Evolutionary conservation across 2,329 filamentous ascomycete species (phyloP), one percentile per base, ranked within the genome.

Genomic region (Hansfordia pulvinata): DNA sequence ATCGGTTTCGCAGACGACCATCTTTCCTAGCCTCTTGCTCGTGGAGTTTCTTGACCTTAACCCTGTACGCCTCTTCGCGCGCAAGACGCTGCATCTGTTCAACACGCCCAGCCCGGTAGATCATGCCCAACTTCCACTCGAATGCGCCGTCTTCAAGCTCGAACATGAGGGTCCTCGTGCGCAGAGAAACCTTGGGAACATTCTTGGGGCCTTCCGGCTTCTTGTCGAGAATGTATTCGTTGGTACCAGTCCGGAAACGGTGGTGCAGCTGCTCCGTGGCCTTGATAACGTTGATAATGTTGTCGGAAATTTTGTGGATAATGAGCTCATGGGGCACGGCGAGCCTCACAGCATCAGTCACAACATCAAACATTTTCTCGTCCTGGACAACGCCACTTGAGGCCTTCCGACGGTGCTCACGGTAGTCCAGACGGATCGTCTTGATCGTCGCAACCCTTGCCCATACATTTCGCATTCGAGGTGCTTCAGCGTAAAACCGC

Each of bases 141-240:
- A 98, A 98, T 0, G 83, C 78, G 26, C 90, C 88, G 47, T 98
- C 90, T 53, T 98, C 90, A 19, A 98, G 63, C 44, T 96, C 88
- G 32, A 98, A 88, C 3, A 93, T 56, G 14, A 98, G 62, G 5
- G 80, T 81, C 40, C 81, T 80, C 29, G 78, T 79, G 27, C 85
- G 73, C 8, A 98, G 38, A 0, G 85, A 88, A 13, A 98, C 61
- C 44, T 82, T 88, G 2, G 90, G 90, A 0, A 98, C 75, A 23
- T 71, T 62, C 48, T 92, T 96, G 1, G 92, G 84, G 0, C 68
- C 76, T 50, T 93, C 84, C 0, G 90, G 84, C 8, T 69, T 67
- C 52, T 93, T 94, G 10, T 80, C 75, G 3, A 93, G 62, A 19
- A 93, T 77, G 46, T 93, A 93, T 34, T 93, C 83, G 38, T 88